These are phyloP conservation scores for Holtermannia corniformis DNA, from an alignment of 768 basidiomycete species.

Conservation along the genomic window DNA sequence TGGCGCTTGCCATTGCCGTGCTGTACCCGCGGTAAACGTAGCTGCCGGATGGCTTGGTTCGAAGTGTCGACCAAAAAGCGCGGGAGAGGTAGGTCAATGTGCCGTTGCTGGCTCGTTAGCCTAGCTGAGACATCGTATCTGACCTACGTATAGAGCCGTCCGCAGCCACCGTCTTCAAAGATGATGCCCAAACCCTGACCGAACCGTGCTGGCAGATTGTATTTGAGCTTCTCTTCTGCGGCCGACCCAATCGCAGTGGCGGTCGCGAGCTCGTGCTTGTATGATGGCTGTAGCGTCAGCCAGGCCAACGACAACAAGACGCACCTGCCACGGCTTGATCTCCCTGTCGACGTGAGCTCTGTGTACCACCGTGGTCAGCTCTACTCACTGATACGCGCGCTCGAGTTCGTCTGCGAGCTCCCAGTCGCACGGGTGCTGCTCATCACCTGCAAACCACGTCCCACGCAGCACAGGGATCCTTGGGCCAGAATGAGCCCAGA, in stretches of 20 bases:
- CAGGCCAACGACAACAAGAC: neutral
- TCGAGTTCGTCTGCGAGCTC: constrained; percentile 43
- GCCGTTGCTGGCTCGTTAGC: constrained; percentile 19
- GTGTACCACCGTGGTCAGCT: too few species aligned
- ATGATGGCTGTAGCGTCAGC: constrained; percentile 30
- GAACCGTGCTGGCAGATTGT: constrained; percentile 30
- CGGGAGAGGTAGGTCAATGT: constrained; percentile 34
- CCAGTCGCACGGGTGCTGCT: constrained; percentile 43
- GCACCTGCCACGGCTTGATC: constrained; percentile 40
- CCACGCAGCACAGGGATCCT: constrained; percentile 42
- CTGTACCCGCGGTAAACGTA: constrained; percentile 43
- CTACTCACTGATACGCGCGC: constrained; percentile 38
- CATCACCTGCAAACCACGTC: constrained; percentile 44
- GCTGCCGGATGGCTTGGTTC: constrained; percentile 37
- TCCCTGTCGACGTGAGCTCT: constrained; percentile 11
- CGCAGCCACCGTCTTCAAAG: constrained; percentile 43
- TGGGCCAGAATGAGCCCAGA: constrained; percentile 43
- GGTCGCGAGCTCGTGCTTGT: constrained; percentile 43
- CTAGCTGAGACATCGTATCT: neutral
- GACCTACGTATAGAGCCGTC: constrained; percentile 40
- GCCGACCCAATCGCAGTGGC: constrained; percentile 40
- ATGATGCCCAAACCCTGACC: constrained; percentile 36
- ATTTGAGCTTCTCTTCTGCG: constrained; percentile 44
- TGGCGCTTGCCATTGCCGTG: constrained; percentile 28
- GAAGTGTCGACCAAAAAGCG: constrained; percentile 36